phyloP scores from a whole-genome alignment of 352 stramenopile species.

The Phytophthora europaea region DNA sequence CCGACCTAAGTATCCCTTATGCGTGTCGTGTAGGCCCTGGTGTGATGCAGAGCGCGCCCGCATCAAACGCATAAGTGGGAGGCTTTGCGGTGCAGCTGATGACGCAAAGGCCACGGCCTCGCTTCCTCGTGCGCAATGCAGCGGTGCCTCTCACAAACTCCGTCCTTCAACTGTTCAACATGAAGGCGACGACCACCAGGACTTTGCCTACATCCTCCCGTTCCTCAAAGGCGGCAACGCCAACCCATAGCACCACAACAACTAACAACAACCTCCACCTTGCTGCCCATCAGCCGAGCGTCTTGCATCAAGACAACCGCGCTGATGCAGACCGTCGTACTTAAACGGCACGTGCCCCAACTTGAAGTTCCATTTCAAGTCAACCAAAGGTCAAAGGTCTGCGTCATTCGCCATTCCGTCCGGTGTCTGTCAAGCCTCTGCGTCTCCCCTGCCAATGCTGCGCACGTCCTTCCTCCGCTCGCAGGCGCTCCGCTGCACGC shows the following conservation, averaged over 20 bases:
- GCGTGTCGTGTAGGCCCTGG: slow-evolving; percentile 80
- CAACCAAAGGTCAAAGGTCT: neutral
- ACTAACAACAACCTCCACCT: neutral
- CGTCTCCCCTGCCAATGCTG: neutral
- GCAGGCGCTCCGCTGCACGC: neutral
- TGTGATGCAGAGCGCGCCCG: slow-evolving; percentile 84
- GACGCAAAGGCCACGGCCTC: slow-evolving; percentile 96
- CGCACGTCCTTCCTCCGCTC: neutral
- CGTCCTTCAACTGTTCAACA: slow-evolving; percentile 76
- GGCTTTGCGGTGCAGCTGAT: slow-evolving; percentile 94
- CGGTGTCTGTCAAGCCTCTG: neutral
- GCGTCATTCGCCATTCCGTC: neutral
- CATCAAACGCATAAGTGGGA: slow-evolving; percentile 85
- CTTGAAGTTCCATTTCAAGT: neutral
- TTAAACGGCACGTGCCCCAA: neutral
- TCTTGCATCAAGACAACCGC: neutral
- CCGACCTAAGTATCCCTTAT: neutral
- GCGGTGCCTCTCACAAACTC: slow-evolving; percentile 68
- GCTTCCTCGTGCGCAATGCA: slow-evolving; percentile 89
- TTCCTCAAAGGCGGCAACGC: slow-evolving; percentile 57
- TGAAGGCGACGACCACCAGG: slow-evolving; percentile 80
- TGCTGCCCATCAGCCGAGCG: neutral
- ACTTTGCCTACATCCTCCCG: slow-evolving; percentile 82
- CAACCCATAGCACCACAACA: too few relatives aligned
- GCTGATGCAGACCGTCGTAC: neutral